Base-by-base conservation (phyloP, 225 moss, liverwort and hornwort genomes). In the Climacium dendroides region DNA sequence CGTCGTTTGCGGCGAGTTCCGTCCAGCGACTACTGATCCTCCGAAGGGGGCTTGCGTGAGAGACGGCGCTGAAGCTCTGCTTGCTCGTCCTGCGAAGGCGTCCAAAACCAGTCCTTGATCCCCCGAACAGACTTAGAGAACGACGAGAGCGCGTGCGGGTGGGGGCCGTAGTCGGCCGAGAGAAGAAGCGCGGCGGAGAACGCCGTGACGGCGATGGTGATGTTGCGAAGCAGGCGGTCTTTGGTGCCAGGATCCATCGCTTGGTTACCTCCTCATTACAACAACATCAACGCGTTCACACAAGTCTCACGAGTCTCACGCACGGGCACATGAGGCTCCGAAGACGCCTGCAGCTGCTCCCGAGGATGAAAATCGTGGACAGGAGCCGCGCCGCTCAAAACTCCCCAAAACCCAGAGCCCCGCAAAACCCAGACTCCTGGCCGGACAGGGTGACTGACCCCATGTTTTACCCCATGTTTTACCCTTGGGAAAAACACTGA, bases 71-170 rank as follows among this genome's bases (percentile, higher is more conserved):
- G 94, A n/a, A 95, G 64, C 93, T 96, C 97, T 41, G 87, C 93
- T 80, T 91, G 89, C 90, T 97, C 97, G 75, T 91, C 93, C 32
- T 86, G 87, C 23, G 94, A 93, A 10, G 96, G 97, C 30, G 88
- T 96, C 90, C 96, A 89, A 52, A 97, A 91, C 97, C 96, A 97
- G 15, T 94, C 87, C 85, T 94, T 96, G 53, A 95, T 84, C 11
- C 87, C 87, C 28, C 85, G 84, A 34, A 87, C 28, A 19, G 92
- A 91, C 76, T 48, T 73, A 12, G 90, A 87, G 70, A 92, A 35
- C 52, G 90, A 54, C 30, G 93, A 91, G 52, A 94, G 64, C 15
- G 83, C 90, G 87, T 93, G 95, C 12, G 93, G 92, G 14, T 85
- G 91, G 59, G 95, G 94, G 7, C 93, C 94, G 91, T 93, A 93